Conservation (phyloP, 352 stramenopile genomes). For the Halophytophthora polymorphica region DNA sequence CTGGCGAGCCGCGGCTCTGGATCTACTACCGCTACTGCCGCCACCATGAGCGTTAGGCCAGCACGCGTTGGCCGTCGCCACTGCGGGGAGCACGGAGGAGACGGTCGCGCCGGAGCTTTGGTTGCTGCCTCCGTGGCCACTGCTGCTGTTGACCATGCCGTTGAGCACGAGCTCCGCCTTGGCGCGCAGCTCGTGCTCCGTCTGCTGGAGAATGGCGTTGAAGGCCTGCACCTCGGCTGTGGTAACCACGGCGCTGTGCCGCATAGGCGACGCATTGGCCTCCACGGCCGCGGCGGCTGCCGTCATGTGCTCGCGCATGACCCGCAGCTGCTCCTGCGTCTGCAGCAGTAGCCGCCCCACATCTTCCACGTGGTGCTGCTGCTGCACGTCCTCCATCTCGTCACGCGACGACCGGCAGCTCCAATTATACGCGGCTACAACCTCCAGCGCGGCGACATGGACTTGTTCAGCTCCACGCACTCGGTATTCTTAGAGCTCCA, state of each 20-base stretch:
- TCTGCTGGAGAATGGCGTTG: slow-evolving; percentile 67
- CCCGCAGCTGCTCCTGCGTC: slow-evolving; percentile 75
- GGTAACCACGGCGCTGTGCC: slow-evolving; percentile 24
- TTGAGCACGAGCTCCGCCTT: slow-evolving; percentile 81
- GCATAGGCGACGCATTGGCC: slow-evolving; percentile 28
- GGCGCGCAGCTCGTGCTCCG: slow-evolving; percentile 63
- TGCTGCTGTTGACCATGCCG: slow-evolving; percentile 56
- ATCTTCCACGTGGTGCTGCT: slow-evolving; percentile 82
- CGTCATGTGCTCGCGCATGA: slow-evolving; percentile 70
- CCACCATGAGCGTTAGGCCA: slow-evolving; percentile 12
- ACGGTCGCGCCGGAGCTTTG: slow-evolving; percentile 11
- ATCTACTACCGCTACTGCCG: slow-evolving; percentile 6
- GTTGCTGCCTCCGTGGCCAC: slow-evolving; percentile 12
- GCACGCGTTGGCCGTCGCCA: slow-evolving; percentile 10
- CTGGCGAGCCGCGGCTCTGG: slow-evolving; percentile 5
- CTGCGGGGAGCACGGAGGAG: slow-evolving; percentile 22
- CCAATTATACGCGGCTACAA: slow-evolving; percentile 20
- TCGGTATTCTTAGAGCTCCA: too few relatives aligned
- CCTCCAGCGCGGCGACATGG: too few relatives aligned
- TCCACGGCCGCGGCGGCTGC: slow-evolving; percentile 28
- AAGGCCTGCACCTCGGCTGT: slow-evolving; percentile 41
- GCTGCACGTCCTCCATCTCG: slow-evolving; percentile 70
- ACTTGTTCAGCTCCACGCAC: too few relatives aligned
- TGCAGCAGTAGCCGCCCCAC: slow-evolving; percentile 77
- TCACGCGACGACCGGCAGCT: slow-evolving; percentile 1